phyloP scores from a whole-genome alignment of 768 basidiomycete genomes.

The Sutorius australiensis region DNA sequence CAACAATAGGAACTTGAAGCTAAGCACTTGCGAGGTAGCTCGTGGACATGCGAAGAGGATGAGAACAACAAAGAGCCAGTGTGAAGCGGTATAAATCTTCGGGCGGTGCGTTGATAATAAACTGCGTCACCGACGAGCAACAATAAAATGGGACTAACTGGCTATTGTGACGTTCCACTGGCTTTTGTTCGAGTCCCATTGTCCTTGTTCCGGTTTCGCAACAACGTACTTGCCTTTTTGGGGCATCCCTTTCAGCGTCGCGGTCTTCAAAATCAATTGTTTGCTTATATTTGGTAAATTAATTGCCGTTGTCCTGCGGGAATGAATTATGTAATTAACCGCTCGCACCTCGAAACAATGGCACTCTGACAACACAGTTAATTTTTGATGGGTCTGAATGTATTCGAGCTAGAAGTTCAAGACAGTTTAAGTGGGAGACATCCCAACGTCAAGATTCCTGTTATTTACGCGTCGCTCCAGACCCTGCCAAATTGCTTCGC shows the following conservation, averaged over 20 bases:
- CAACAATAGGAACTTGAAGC: neutral
- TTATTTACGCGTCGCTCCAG: too few relatives aligned
- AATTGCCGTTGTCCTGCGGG: neutral
- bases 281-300: slow-evolving; percentile 10
- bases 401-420: neutral
- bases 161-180: neutral
- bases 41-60: neutral
- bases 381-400: neutral
- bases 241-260: slow-evolving; percentile 14
- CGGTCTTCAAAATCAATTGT: slow-evolving; percentile 16
- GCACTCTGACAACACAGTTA: neutral
- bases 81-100: slow-evolving; percentile 19
- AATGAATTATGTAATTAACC: neutral
- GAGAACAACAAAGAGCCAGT: neutral
- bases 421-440: neutral
- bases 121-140: slow-evolving; percentile 5
- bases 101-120: slow-evolving; percentile 2
- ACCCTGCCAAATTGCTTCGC: too few relatives aligned
- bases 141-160: slow-evolving; percentile 8
- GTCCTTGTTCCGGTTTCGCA: slow-evolving; percentile 23
- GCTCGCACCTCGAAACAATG: neutral
- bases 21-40: neutral
- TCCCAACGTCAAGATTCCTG: too few relatives aligned
- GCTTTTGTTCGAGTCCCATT: slow-evolving; percentile 22
- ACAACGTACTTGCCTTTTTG: slow-evolving; percentile 22